Percentiles rank a stretch among this genome's conserved stretches.
phyloP scores from a whole-genome alignment of 192 early-diverging fungal species.

The Helicostylum pulchrum region DNA sequence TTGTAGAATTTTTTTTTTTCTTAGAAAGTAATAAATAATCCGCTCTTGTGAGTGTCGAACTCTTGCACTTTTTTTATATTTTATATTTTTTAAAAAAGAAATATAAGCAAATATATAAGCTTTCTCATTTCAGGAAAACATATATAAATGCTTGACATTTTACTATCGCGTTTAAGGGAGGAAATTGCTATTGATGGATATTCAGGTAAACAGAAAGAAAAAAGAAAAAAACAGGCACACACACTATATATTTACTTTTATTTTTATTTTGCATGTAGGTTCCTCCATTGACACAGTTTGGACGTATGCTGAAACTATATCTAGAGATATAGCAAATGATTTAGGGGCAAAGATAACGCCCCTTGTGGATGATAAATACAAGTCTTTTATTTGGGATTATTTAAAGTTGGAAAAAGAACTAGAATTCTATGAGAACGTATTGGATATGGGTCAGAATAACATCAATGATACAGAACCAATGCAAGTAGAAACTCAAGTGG shows the following conservation, averaged over 20 bases:
- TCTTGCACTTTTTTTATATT: too few relatives aligned
- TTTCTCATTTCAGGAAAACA: too few relatives aligned
- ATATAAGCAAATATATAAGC: too few relatives aligned
- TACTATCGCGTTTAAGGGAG: constrained; percentile 19
- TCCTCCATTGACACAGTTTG: constrained; percentile 3
- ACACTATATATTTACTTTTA: too few relatives aligned
- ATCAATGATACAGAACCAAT: background rate
- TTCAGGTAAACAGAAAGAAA: constrained; percentile 3
- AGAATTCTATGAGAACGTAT: background rate
- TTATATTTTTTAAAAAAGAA: too few relatives aligned
- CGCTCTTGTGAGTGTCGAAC: too few relatives aligned
- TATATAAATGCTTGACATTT: constrained; percentile 18
- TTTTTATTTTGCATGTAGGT: constrained; percentile 8
- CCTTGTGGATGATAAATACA: constrained; percentile 16
- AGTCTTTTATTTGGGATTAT: constrained; percentile 17
- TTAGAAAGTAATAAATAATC: too few relatives aligned
- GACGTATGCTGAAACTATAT: constrained; percentile 1
- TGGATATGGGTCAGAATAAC: too few relatives aligned
- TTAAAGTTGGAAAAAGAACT: background rate
- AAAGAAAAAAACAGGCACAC: background rate
- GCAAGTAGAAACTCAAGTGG: too few relatives aligned
- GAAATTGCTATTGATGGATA: constrained; percentile 27
- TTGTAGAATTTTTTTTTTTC: too few relatives aligned
- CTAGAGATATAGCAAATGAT: background rate
- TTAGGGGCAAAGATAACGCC: background rate